Conservation (phyloP, 73 alveolate species). For the Paramecium sexaurelia region DNA sequence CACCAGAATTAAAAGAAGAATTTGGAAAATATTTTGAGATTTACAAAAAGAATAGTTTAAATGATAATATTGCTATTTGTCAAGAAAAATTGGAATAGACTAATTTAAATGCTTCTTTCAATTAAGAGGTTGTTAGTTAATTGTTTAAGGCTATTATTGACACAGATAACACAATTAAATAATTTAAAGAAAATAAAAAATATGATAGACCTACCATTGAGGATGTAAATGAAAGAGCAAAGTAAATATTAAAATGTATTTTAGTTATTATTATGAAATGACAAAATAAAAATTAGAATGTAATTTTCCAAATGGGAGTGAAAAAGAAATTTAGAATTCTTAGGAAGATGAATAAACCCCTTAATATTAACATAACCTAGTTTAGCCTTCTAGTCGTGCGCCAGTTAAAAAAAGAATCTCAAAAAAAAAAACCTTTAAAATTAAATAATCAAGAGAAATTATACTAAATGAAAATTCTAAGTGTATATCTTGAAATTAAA, state of each 20-base stretch:
- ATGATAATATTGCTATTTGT: background rate
- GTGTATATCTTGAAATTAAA: too few relatives aligned
- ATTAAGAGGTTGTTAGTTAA: background rate
- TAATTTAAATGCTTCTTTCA: background rate
- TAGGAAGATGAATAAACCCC: background rate
- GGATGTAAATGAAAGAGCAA: background rate
- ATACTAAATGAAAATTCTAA: too few relatives aligned
- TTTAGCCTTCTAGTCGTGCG: too few relatives aligned
- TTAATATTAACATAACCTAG: too few relatives aligned
- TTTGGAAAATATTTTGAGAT: background rate
- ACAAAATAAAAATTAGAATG: background rate
- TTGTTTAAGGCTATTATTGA: background rate
- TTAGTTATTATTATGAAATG: background rate
- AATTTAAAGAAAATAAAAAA: background rate
- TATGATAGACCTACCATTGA: background rate
- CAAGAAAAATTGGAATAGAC: background rate
- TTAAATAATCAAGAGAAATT: too few relatives aligned
- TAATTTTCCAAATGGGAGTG: background rate
- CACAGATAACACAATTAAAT: background rate
- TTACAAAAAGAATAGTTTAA: background rate
- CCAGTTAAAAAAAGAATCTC: too few relatives aligned
- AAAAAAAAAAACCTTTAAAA: too few relatives aligned
- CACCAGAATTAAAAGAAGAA: background rate
- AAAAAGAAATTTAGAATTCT: background rate
- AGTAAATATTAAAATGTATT: background rate